phyloP scores from a whole-genome alignment of 2,329 filamentous ascomycete species.

The Byssochlamys sp. region DNA sequence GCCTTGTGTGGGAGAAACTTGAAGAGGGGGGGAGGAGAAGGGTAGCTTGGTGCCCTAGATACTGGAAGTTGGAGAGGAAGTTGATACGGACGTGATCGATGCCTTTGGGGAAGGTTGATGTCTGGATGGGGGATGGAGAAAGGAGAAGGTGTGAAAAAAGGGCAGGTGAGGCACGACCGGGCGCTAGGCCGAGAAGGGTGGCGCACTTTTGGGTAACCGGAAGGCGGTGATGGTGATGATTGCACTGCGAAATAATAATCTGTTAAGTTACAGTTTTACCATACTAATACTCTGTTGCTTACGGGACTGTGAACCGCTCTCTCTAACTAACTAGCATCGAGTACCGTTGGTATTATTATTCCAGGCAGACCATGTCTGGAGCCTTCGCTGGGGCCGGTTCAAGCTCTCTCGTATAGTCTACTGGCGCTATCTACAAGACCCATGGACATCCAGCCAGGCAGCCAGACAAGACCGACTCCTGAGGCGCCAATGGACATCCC shows the following conservation, averaged over 20 bases:
- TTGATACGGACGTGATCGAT: constrained; percentile 12
- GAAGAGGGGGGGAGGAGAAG: constrained; percentile 56
- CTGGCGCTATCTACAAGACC: not conserved
- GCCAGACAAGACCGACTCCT: not conserved
- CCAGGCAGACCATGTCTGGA: not conserved
- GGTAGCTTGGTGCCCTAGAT: constrained; percentile 87
- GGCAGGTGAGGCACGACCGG: constrained; percentile 9
- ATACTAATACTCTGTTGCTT: no score
- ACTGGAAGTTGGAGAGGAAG: constrained; percentile 27
- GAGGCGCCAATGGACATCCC: not conserved
- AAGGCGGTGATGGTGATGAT: no score
- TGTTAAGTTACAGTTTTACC: no score
- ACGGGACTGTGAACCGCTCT: no score
- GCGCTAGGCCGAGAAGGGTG: not conserved
- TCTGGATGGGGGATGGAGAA: constrained; percentile 7
- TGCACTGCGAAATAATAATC: no score
- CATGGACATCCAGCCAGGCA: not conserved
- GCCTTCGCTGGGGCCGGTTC: not conserved
- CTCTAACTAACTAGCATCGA: no score
- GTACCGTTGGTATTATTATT: no score
- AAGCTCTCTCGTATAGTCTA: no score
- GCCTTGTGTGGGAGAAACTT: constrained; percentile 36
- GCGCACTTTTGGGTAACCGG: not conserved
- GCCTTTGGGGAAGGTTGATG: constrained; percentile 10
- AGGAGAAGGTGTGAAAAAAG: constrained; percentile 14